Evolutionary conservation across 208 protist species (phyloP).

Genomic region (Wallacemonas sp.): DNA sequence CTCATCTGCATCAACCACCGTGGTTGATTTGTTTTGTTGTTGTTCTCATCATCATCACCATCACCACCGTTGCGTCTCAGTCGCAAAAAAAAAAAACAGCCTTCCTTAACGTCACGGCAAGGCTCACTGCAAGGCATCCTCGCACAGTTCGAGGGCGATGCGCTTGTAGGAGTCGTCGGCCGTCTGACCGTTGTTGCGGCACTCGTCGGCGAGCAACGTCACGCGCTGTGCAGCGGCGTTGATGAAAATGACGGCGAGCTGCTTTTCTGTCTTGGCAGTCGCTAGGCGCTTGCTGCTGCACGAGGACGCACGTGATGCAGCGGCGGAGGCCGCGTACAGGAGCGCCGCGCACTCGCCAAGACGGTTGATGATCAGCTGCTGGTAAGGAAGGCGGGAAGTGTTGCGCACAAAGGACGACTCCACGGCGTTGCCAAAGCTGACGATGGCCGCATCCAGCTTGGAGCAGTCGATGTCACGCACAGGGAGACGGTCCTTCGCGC

Average conservation of each 20-base stretch:
- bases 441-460: constrained; percentile 70
- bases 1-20: too few species aligned
- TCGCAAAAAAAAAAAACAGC: background rate
- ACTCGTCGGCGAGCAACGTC: constrained; percentile 52
- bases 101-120: background rate
- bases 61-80: too few species aligned
- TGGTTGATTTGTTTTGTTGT: too few species aligned
- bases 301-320: constrained; percentile 76
- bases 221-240: constrained; percentile 48
- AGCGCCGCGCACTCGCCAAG: constrained; percentile 77
- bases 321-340: constrained; percentile 80
- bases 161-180: constrained; percentile 85
- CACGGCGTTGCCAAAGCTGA: constrained; percentile 81
- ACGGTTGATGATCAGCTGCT: constrained; percentile 82
- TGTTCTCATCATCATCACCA: too few species aligned
- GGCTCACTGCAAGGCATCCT: constrained; percentile 48
- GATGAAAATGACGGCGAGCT: constrained; percentile 74
- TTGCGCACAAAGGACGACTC: constrained; percentile 80
- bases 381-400: constrained; percentile 59
- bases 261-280: constrained; percentile 67
- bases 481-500: constrained; percentile 68
- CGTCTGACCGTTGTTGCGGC: constrained; percentile 76
- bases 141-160: constrained; percentile 77
- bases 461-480: constrained; percentile 67
- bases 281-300: constrained; percentile 65